Base-by-base conservation (phyloP, 371 early-diverging fungal species). In the Saksenaea oblongispora region DNA sequence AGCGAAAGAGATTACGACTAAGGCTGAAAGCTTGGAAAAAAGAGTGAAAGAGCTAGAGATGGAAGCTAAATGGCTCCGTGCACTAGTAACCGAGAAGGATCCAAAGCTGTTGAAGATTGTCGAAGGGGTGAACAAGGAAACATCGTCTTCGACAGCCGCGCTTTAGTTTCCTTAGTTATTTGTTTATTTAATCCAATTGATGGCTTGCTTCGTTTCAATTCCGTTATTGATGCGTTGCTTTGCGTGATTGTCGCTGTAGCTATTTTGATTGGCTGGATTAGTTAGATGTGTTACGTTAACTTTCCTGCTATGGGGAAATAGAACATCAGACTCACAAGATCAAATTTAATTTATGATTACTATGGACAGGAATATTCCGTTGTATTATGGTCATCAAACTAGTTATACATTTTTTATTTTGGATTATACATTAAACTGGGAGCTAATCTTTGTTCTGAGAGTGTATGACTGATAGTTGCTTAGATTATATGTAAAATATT, bases 61-160 rank as follows among this genome's bases (percentile, higher is more conserved):
- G 79, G 95, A 97, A 76, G 88, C 91, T 59, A 90, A 87, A 66
- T 95, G 95, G 95, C 75, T 97, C 51, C 80, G 94, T 54, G 86
- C 88, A 37, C 79, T 95, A 44, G 79, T 96, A 13, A 83, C 90
- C 1, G 94, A 95, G 67, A 90, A 88, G 73, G 87, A 86, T 60
- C 80, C 86, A 8, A 67, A 67, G 34, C 62, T 79, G 13, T 65
- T 85, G 22, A 47, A 26, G 22, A 10, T 22, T 22, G 22, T 47
- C 24, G 51, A 47, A 22, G 24, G 11, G 5, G 17, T 22, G 9
- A 22, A 17, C 17, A 22, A 10, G 5, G 24, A 22, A 10, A 22
- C 22, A 5, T 18, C 51, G 10, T 5, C n/a, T 47, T 47, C 17
- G 24, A 22, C 42, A 5, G 5, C 11, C 18, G 14, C 2, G 4